Evolutionary conservation across 129 eudicot genomes (phyloP), one percentile per base, ranked within the genome.

Genomic region (Artemisia argyi): DNA sequence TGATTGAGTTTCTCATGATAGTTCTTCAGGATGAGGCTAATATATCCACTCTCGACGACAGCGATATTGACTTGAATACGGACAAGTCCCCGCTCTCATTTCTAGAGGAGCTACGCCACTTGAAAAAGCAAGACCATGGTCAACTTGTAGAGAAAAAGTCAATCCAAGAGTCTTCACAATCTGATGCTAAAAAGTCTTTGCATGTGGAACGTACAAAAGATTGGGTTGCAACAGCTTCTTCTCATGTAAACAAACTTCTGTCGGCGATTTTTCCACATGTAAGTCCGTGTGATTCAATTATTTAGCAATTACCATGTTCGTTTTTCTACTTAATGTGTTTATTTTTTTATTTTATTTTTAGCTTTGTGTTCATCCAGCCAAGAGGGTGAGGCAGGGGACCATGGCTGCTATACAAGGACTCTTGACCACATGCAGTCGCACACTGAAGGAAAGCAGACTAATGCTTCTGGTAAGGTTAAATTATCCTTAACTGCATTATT

Each of bases 301-400:
- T 39, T 39, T 39, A 11, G 11, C 46, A 39, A 39, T 39, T 39
- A 39, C 46, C 46, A 52, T 30, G 35, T 35, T 35, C 70, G 26
- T 32, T 12, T 28, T 4, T 72, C 5, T 53, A 53, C 52, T 11
- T 11, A 54, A 61, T 53, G 17, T 30, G 56, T 62, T 44, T n/a
- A 57, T 12, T 51, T 68, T 12, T 51, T 42, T 48, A 19, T 59
- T 32, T 66, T 64, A 55, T 64, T 75, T 48, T 83, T 78, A 90
- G 99, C 88, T 94, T 2, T 90, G 97, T 76, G 81, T 94, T 47
- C 91, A 90, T 88, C 91, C 96, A 65, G 78, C 86, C 42, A 86
- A 83, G 73, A 88, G 80, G 79, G 91, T 90, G 82, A 88, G 91
- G 35, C 75, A 52, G 56, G 99, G 91, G 56, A 82, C 88, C 49